A percentile compares a stretch with the other conserved stretches of the same genome.
Conservation (phyloP, 129 eudicot genomes). For the Kitagawia praeruptora region DNA sequence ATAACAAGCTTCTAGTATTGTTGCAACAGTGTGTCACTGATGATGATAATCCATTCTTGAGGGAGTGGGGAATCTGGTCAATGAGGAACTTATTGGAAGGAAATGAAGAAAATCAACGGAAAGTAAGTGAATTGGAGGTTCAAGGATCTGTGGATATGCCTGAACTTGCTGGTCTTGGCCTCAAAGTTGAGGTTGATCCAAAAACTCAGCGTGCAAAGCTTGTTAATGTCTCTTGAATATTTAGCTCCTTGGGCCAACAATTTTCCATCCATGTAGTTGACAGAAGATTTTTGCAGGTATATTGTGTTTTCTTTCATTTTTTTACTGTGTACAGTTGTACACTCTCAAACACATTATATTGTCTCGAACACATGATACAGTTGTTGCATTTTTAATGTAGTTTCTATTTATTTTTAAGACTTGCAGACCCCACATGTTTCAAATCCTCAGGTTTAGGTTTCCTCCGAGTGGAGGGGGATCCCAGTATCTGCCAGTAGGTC, state of each 20-base stretch:
- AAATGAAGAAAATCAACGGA: slow-evolving; percentile 50
- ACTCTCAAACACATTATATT: no score
- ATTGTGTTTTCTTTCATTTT: neutral
- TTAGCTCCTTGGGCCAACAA: neutral
- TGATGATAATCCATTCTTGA: slow-evolving; percentile 76
- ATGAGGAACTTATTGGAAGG: slow-evolving; percentile 67
- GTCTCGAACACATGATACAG: no score
- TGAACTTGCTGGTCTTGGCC: slow-evolving; percentile 55
- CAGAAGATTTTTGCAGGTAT: slow-evolving; percentile 1
- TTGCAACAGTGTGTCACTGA: slow-evolving; percentile 74
- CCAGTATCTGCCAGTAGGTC: neutral
- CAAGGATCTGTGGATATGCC: slow-evolving; percentile 74
- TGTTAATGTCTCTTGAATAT: slow-evolving; percentile 42
- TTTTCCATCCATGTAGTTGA: neutral
- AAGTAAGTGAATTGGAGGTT: slow-evolving; percentile 68
- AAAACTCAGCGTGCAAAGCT: slow-evolving; percentile 65
- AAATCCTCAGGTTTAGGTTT: neutral
- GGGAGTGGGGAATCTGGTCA: slow-evolving; percentile 84
- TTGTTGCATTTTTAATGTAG: neutral
- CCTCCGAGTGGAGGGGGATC: neutral
- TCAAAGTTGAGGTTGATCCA: slow-evolving; percentile 75
- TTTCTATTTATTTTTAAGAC: no score
- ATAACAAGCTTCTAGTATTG: slow-evolving; percentile 55
- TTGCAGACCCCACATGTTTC: neutral
- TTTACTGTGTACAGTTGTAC: neutral